Base-by-base conservation (phyloP, 2,329 filamentous ascomycete genomes). In the Aureobasidium sp. region DNA sequence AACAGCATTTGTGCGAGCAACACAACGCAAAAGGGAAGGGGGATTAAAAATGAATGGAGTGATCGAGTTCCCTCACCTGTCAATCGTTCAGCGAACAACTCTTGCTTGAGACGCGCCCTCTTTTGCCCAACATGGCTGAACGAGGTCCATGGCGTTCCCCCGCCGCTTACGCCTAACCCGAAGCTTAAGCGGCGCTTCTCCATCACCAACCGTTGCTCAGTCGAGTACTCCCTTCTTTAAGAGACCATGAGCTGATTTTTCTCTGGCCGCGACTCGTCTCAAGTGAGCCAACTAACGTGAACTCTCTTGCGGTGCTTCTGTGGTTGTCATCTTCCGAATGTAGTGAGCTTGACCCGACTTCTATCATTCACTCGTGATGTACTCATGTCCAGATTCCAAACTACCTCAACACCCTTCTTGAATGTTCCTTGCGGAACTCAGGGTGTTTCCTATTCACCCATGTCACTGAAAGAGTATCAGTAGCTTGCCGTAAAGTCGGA, bases 41-140 rank as follows among this genome's bases (percentile, higher is more conserved):
- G 46, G 46, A n/a, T 39, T 29, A 51, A 42, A 36, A 60, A 29
- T 32, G 57, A 59, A 60, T 51, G 46, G 44, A 41, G 36, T 26
- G 57, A 20, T 39, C 55, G n/a, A 56, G 26, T 48, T 58, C 44
- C 57, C 57, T 60, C 57, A 60, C 57, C 57, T 60, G 57, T 50
- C 57, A 60, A 51, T 60, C 36, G 46, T 15, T 46, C 44, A 51
- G 29, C 20, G 34, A 36, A 36, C 53, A 57, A 51, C 39, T 60
- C 57, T 60, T 51, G 57, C 41, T 59, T 26, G 20, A 48, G 42
- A 59, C 57, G 57, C 57, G 57, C 57, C 34, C 55, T 57, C 39
- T 46, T 44, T 48, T 48, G 55, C 55, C 55, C 27, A 34, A 44
- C 39, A 36, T 34, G 53, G 27, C 42, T 27, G 55, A 27, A 32